These are phyloP conservation scores for Patellifolia procumbens DNA, from an alignment of 179 eudicot species.

Conservation along the genomic window DNA sequence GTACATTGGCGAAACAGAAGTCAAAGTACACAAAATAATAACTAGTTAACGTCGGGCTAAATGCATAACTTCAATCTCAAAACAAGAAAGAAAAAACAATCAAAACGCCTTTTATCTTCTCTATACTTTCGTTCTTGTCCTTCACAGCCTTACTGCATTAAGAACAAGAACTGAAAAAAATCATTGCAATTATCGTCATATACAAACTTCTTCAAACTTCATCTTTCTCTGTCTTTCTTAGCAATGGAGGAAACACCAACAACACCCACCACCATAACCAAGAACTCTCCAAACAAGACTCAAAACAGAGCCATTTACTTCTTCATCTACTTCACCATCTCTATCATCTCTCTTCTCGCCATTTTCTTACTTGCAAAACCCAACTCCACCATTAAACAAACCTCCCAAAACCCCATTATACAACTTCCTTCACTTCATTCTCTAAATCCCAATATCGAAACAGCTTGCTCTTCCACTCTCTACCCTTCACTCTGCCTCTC, in stretches of 20 bases:
- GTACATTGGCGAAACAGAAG: too few relatives aligned
- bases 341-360: slow-evolving; percentile 15
- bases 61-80: too few relatives aligned
- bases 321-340: slow-evolving; percentile 19
- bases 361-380: slow-evolving; percentile 18
- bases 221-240: background rate
- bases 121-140: too few relatives aligned
- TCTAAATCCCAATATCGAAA: slow-evolving; percentile 35
- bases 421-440: background rate
- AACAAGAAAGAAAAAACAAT: too few relatives aligned
- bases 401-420: slow-evolving; percentile 2
- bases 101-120: too few relatives aligned
- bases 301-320: background rate
- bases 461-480: slow-evolving; percentile 39
- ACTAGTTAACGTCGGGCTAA: too few relatives aligned
- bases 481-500: slow-evolving; percentile 46
- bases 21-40: too few relatives aligned
- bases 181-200: too few relatives aligned
- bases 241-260: slow-evolving; percentile 28
- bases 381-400: background rate
- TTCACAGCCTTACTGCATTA: too few relatives aligned
- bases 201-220: background rate
- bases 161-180: too few relatives aligned
- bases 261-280: slow-evolving; percentile 24
- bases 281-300: slow-evolving; percentile 19